A percentile compares a stretch with the other conserved stretches of the same genome.
Evolutionary conservation across 2,329 filamentous ascomycete genomes (phyloP).

Genomic region (Aspergillus brunneoviolaceus): DNA sequence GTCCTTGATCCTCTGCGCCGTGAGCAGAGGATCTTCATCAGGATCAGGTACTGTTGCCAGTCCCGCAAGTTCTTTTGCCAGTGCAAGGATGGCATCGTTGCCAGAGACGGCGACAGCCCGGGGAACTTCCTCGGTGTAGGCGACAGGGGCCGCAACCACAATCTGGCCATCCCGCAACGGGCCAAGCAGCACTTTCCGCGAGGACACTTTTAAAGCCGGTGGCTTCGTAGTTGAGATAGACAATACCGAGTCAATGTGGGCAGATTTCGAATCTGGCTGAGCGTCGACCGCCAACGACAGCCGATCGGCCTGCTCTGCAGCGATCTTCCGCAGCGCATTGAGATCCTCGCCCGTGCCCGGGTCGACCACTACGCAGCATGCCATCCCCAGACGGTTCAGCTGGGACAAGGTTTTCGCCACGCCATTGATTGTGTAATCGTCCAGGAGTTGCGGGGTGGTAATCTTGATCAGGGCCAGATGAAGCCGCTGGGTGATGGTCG

Average conservation of each 20-base stretch:
- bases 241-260: constrained; percentile 63
- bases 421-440: constrained; percentile 67
- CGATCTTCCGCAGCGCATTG: constrained; percentile 44
- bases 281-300: constrained; percentile 73
- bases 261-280: constrained; percentile 66
- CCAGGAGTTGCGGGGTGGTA: constrained; percentile 67
- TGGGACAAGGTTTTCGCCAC: constrained; percentile 83
- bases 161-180: constrained; percentile 68
- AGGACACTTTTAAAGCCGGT: constrained; percentile 37
- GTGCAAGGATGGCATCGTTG: constrained; percentile 69
- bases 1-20: constrained; percentile 39
- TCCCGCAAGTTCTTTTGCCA: constrained; percentile 74
- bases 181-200: constrained; percentile 59
- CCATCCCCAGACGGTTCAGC: constrained; percentile 75
- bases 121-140: constrained; percentile 55
- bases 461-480: constrained; percentile 88
- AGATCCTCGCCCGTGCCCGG: constrained; percentile 50
- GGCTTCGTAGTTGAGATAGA: constrained; percentile 34
- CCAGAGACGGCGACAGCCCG: constrained; percentile 51
- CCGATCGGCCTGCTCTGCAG: constrained; percentile 66
- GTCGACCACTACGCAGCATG: constrained; percentile 80
- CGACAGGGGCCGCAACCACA: constrained; percentile 66
- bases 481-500: constrained; percentile 49
- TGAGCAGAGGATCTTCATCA: constrained; percentile 45
- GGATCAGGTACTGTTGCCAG: constrained; percentile 51